Conservation (phyloP, 768 basidiomycete genomes). For the Daedaleopsis sinensis region DNA sequence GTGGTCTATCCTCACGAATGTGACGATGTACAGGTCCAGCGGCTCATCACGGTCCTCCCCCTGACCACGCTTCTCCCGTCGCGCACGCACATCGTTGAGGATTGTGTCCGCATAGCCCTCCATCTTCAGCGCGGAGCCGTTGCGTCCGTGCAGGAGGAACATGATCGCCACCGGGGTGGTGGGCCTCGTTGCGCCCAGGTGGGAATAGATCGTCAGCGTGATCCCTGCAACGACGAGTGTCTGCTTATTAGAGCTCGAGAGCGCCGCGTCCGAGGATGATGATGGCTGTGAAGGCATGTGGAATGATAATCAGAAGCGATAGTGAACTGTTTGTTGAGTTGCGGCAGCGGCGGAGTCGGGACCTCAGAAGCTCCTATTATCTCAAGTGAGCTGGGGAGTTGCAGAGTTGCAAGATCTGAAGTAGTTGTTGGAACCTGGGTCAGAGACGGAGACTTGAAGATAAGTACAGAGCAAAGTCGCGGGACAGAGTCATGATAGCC, state of each 20-base stretch:
- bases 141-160: slow-evolving; percentile 53
- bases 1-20: slow-evolving; percentile 42
- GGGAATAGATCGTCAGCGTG: slow-evolving; percentile 30
- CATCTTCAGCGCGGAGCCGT: slow-evolving; percentile 35
- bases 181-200: slow-evolving; percentile 14
- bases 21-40: slow-evolving; percentile 49
- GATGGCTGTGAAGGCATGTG: too few relatives aligned
- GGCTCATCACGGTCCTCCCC: slow-evolving; percentile 10
- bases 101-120: slow-evolving; percentile 28
- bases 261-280: too few relatives aligned
- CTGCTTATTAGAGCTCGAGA: neutral
- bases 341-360: too few relatives aligned
- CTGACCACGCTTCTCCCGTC: slow-evolving; percentile 1
- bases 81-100: slow-evolving; percentile 19
- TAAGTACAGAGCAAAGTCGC: too few relatives aligned
- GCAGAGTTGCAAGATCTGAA: too few relatives aligned
- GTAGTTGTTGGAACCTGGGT: too few relatives aligned
- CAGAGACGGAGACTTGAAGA: too few relatives aligned
- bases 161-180: slow-evolving; percentile 34
- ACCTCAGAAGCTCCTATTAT: too few relatives aligned
- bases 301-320: too few relatives aligned
- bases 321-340: too few relatives aligned
- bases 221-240: slow-evolving; percentile 31
- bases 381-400: too few relatives aligned
- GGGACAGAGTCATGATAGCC: too few relatives aligned